Conservation (phyloP, 2,329 filamentous ascomycete species). For the Verticillium longisporum region DNA sequence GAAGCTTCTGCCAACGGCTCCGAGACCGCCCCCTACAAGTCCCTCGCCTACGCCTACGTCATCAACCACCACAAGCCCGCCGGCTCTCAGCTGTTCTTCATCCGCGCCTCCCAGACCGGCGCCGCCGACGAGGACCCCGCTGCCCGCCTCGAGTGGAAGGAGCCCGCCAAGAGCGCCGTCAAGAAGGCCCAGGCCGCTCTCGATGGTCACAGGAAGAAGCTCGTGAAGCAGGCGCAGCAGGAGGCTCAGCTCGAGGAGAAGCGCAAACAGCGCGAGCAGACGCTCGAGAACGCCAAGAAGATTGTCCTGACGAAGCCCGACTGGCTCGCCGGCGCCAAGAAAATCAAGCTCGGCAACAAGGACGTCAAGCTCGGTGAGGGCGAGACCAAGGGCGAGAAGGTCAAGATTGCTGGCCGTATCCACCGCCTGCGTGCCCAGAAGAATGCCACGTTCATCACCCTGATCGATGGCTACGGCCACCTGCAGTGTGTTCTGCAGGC, state of each 20-base stretch:
- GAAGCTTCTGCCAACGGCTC: constrained; percentile 60
- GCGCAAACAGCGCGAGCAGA: constrained; percentile 55
- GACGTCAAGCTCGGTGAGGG: constrained; percentile 53
- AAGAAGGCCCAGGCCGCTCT: constrained; percentile 77
- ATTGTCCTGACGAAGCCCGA: constrained; percentile 62
- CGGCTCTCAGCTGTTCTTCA: constrained; percentile 50
- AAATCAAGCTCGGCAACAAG: constrained; percentile 70
- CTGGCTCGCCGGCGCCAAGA: constrained; percentile 65
- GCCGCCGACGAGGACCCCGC: constrained; percentile 57
- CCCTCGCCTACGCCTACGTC: constrained; percentile 70
- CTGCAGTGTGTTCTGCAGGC: constrained; percentile 75
- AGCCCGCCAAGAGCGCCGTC: constrained; percentile 72
- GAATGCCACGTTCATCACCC: constrained; percentile 78
- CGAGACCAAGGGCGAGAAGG: constrained; percentile 56
- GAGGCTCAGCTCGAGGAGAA: constrained; percentile 67
- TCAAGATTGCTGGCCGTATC: constrained; percentile 75
- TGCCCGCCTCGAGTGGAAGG: constrained; percentile 67
- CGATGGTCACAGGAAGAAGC: constrained; percentile 77
- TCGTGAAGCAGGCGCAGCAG: constrained; percentile 67
- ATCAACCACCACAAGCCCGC: constrained; percentile 54
- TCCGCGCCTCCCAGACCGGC: constrained; percentile 60
- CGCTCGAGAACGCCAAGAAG: constrained; percentile 70
- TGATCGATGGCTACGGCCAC: constrained; percentile 76
- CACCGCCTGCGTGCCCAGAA: constrained; percentile 78
- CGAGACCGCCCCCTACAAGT: constrained; percentile 73